Base-by-base conservation (phyloP, 2,329 filamentous ascomycete species). In the Claviceps arundinis region DNA sequence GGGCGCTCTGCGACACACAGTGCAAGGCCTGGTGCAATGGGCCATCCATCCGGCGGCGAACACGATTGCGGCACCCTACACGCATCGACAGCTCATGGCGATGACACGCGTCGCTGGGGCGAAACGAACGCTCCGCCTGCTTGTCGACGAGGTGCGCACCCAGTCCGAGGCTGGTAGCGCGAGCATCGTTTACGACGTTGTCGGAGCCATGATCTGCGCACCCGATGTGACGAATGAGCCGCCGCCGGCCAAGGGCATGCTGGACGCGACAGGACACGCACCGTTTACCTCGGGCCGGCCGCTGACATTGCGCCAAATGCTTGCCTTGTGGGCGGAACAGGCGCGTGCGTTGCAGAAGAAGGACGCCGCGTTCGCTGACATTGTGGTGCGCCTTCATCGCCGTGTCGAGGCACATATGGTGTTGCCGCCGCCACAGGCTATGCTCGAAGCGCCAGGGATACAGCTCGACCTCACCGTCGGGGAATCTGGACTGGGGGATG, bases 1-100 rank as follows among this genome's bases (percentile, higher is more conserved):
- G 0, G 72, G 73, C 1, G 73, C 77, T 0, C 62, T 90, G 38
- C 77, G 80, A 43, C 74, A 79, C 51, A 81, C 78, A 0, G 70
- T 88, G 1, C 77, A 81, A 51, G 73, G 71, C 1, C 74, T 90
- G 4, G 73, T 83, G 2, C 74, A 81, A 48, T 91, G 87, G 87
- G 79, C 76, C 37, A 67, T 80, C 41, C 74, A 81, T 49, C 74
- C 78, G 0, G 69, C 69, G 4, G 65, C 76, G 38, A 79, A 76
- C 53, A 69, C 70, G 37, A 77, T 77, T 69, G 78, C 79, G 1
- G 74, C 85, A 0, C 74, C 76, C 11, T 91, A 90, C 63, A 87
- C 84, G 0, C 85, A 89, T 61, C 80, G 83, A 4, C 82, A 86
- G 56, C 69, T 89, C 2, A 74, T 87, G 8, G 73, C 76, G 0